Base-by-base conservation (phyloP, 2,329 filamentous ascomycete species). In the Xylariales sp. region DNA sequence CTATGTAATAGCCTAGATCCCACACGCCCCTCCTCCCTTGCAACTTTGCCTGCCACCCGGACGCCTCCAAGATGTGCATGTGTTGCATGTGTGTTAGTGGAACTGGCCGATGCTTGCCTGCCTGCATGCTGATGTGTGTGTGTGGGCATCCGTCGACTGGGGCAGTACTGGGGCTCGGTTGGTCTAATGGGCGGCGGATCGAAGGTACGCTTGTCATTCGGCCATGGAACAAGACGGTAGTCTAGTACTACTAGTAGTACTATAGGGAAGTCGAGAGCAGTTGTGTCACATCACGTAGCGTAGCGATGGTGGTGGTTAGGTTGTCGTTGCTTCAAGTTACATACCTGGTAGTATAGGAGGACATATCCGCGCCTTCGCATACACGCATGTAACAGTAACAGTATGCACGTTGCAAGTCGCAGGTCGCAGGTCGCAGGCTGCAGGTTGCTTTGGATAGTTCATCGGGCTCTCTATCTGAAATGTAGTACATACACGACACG, bases 1-100 rank as follows among this genome's bases (percentile, higher is more conserved):
- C 16, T 45, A 73, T 71, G 71, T 69, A 75, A 71, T 69, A 59
- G 63, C 18, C 69, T 71, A 75, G 69, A 73, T 71, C 68, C 48
- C 52, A 70, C 60, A 70, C 60, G 64, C 59, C 57, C 57, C 23
- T 23, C 23, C 62, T 52, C 58, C 58, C 58, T 45, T 58, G 61
- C 49, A 46, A 58, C 46, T 30, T 52, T 46, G 63, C 66, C 69
- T 71, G 57, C 67, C 69, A 71, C 61, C 69, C 68, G 63, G 64
- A 69, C 71, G 68, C 68, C 71, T 71, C 66, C 66, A 64, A 64
- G 62, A 64, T 64, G 59, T 58, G 64, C 61, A 65, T 65, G 61
- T 65, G 53, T 50, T 50, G 64, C 57, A 54, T 54, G 52, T 55
- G 64, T 64, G 59, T 67, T 56, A 65, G 71, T 67, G 67, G 70